These are phyloP conservation scores for Penicillium bovifimosum DNA, from an alignment of 495 filamentous ascomycete genomes.

Conservation along the genomic window DNA sequence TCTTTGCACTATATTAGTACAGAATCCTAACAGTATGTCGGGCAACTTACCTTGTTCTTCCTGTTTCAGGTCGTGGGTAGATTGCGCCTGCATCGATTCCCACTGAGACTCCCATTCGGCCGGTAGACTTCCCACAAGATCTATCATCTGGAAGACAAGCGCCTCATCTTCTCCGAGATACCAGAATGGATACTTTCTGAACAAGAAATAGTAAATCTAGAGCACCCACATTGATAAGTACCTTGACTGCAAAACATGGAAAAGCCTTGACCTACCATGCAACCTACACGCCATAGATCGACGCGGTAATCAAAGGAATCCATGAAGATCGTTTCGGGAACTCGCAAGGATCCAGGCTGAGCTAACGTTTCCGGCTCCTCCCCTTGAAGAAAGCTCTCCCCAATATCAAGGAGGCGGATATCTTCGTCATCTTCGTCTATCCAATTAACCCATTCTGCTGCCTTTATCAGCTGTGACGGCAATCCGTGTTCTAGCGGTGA, in stretches of 20 bases:
- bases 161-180: constrained; percentile 20
- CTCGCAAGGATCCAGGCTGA: constrained; percentile 28
- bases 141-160: constrained; percentile 15
- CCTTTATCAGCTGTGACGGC: constrained; percentile 30
- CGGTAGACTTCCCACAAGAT: constrained; percentile 11
- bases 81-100: constrained; percentile 7
- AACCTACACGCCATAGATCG: constrained; percentile 38
- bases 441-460: constrained; percentile 29
- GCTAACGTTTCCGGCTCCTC: constrained; percentile 24
- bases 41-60: no score
- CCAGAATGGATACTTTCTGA: constrained; percentile 17
- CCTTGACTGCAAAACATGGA: not conserved
- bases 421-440: constrained; percentile 36
- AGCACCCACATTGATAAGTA: constrained; percentile 7
- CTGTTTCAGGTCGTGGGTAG: constrained; percentile 6
- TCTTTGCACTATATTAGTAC: constrained; percentile 8
- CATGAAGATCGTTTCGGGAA: constrained; percentile 37
- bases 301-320: constrained; percentile 33
- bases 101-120: constrained; percentile 18
- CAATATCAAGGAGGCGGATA: constrained; percentile 34
- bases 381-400: constrained; percentile 30
- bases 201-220: constrained; percentile 21
- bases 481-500: constrained; percentile 19
- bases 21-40: no score
- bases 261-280: constrained; percentile 25